A percentile compares a stretch with the other conserved stretches of the same genome.
Conservation (phyloP, 2,329 filamentous ascomycete species). For the Phymatotrichopsis omnivora region DNA sequence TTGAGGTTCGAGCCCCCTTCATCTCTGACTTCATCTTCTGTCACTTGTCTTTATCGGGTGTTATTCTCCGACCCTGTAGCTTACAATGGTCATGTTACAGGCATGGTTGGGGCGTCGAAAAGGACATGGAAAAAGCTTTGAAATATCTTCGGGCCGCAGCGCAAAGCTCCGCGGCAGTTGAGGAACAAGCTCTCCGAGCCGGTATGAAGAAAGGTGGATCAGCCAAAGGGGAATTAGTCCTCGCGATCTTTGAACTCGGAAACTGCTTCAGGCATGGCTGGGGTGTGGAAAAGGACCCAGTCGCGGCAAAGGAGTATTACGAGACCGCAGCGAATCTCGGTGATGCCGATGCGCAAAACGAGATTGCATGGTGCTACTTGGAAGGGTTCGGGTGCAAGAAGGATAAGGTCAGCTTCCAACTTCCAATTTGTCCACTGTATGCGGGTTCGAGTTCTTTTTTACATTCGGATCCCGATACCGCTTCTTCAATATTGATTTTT, state of each 20-base stretch:
- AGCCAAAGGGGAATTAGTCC: constrained; percentile 89
- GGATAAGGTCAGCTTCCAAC: constrained; percentile 71
- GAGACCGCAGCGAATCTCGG: constrained; percentile 95
- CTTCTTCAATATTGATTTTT: too few species aligned
- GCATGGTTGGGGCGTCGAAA: constrained; percentile 83
- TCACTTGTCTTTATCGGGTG: too few species aligned
- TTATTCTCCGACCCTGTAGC: too few species aligned
- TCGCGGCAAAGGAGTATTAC: constrained; percentile 84
- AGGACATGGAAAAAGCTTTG: constrained; percentile 62
- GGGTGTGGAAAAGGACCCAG: constrained; percentile 77
- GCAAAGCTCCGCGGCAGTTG: constrained; percentile 77
- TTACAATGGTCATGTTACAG: constrained; percentile 40
- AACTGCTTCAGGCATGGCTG: constrained; percentile 92
- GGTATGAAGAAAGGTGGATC: constrained; percentile 88
- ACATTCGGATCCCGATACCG: too few species aligned
- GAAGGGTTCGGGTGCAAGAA: constrained; percentile 97
- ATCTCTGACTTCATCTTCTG: too few species aligned
- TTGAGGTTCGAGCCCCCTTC: constrained; percentile 48
- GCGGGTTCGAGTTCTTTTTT: too few species aligned
- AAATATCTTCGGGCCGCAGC: constrained; percentile 80
- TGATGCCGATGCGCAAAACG: constrained; percentile 96
- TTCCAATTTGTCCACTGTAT: too few species aligned
- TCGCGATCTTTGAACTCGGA: constrained; percentile 90
- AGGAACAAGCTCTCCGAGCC: constrained; percentile 71
- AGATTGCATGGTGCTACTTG: constrained; percentile 88